phyloP scores from a whole-genome alignment of 805 yeast genomes.

The Candida adriatica region DNA sequence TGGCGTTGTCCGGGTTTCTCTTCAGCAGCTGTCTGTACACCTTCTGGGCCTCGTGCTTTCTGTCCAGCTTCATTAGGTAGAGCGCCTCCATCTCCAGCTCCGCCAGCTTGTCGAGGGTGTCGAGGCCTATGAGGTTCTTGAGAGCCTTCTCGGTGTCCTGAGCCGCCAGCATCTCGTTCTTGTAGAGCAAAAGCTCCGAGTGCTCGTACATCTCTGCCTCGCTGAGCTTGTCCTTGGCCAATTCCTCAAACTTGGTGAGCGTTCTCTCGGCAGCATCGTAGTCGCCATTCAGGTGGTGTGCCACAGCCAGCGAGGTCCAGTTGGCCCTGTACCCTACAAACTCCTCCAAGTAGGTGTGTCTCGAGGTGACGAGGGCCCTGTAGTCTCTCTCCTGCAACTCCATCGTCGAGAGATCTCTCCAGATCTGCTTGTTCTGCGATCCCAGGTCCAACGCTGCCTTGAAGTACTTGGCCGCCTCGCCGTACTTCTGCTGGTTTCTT shows the following conservation, averaged over 20 bases:
- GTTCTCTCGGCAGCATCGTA: constrained; percentile 63
- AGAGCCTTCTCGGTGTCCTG: constrained; percentile 31
- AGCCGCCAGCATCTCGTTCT: constrained; percentile 64
- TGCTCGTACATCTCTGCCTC: constrained; percentile 69
- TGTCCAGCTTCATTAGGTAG: constrained; percentile 51
- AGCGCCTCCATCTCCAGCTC: constrained; percentile 62
- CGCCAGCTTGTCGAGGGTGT: constrained; percentile 52
- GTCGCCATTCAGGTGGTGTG: constrained; percentile 71
- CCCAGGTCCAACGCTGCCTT: constrained; percentile 70
- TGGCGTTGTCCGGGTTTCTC: constrained; percentile 77
- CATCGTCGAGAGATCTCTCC: constrained; percentile 74
- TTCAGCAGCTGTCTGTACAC: constrained; percentile 64
- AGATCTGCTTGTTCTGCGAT: constrained; percentile 67
- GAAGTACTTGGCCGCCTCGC: constrained; percentile 74
- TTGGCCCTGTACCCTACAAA: constrained; percentile 81
- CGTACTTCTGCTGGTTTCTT: constrained; percentile 60
- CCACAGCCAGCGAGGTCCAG: constrained; percentile 85
- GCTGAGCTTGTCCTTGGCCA: constrained; percentile 60
- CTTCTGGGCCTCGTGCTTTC: constrained; percentile 55
- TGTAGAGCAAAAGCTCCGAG: constrained; percentile 73
- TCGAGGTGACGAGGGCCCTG: constrained; percentile 50
- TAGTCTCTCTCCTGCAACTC: constrained; percentile 78
- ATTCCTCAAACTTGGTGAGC: constrained; percentile 65
- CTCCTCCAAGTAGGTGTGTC: constrained; percentile 62
- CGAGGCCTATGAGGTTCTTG: constrained; percentile 52